Percentiles rank a stretch among this genome's conserved stretches.
phyloP scores from a whole-genome alignment of 768 basidiomycete genomes.

The Sarcodon aspratus region DNA sequence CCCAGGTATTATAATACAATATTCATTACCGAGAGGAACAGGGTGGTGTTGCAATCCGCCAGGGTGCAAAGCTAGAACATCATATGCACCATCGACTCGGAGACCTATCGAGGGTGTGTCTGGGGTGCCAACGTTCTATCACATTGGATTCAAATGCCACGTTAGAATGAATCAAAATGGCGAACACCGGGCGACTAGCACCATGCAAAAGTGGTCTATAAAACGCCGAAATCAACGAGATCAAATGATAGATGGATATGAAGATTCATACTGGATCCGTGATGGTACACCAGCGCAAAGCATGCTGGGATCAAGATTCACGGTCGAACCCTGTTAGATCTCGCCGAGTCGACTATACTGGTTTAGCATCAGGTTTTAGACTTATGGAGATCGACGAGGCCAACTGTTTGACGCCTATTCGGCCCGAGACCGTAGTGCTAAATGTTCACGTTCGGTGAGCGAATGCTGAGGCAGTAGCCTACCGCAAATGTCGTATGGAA shows the following conservation, averaged over 20 bases:
- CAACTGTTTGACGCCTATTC: background rate
- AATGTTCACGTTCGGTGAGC: constrained; percentile 48
- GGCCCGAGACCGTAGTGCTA: constrained; percentile 24
- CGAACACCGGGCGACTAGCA: too few relatives aligned
- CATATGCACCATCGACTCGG: too few relatives aligned
- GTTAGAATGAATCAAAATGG: too few relatives aligned
- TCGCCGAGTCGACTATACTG: background rate
- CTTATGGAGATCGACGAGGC: background rate
- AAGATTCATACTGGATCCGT: background rate
- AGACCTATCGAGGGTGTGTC: too few relatives aligned
- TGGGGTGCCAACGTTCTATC: too few relatives aligned
- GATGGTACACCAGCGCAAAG: too few relatives aligned
- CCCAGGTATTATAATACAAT: too few relatives aligned
- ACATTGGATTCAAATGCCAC: too few relatives aligned
- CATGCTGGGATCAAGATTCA: background rate
- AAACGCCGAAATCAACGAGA: background rate
- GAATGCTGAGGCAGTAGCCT: constrained; percentile 36
- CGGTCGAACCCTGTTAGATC: background rate
- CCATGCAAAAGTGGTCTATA: background rate
- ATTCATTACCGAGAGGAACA: too few relatives aligned
- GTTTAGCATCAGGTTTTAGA: background rate
- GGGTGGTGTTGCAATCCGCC: too few relatives aligned
- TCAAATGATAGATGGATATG: background rate
- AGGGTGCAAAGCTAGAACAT: too few relatives aligned
- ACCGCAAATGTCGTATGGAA: constrained; percentile 41